Base-by-base conservation (phyloP, 495 filamentous ascomycete species). In the Penicillium fimorum region DNA sequence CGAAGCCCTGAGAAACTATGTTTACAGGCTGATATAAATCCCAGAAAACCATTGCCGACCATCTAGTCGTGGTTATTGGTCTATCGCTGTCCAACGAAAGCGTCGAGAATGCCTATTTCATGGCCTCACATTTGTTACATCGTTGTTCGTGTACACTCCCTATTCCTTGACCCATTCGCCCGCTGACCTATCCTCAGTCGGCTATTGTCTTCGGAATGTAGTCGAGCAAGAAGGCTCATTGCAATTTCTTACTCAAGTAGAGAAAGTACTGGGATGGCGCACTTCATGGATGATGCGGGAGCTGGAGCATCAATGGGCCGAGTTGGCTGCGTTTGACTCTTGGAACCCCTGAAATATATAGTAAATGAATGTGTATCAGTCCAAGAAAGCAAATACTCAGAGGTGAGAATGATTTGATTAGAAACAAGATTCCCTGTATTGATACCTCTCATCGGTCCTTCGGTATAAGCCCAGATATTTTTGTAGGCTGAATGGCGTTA, bases 81-180 rank as follows among this genome's bases (percentile, higher is more conserved):
- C 58, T 75, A 2, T 72, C 70, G 2, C 61, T 57, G 25, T 75
- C 72, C 10, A 75, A 75, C 33, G 72, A 75, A 57, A 71, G 66
- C 33, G 72, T 75, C 5, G 60, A 71, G 20, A 75, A 75, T 55
- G 70, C 66, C 18, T 73, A 69, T 45, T 75, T 75, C 30, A 73
- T 75, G 65, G 67, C 66, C 13, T 73, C 67, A 5, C 72, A 75
- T 49, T 44, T 75, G 5, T 55, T 75, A n/a, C 62, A 72, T 56
- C 67, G 70, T 43, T 75, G 69, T 75, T 55, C 10, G 72, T 58
- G 47, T 46, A 20, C n/a, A 18, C 12, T 44, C 27, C 24, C 15
- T 3, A 9, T 41, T 13, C 22, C 1, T 37, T 18, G 20, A 7
- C 22, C 4, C 10, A 22, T 17, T 7, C 35, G 11, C 29, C 13